Conservation (phyloP, 805 yeast species). For the Candida pseudofarinosa region DNA sequence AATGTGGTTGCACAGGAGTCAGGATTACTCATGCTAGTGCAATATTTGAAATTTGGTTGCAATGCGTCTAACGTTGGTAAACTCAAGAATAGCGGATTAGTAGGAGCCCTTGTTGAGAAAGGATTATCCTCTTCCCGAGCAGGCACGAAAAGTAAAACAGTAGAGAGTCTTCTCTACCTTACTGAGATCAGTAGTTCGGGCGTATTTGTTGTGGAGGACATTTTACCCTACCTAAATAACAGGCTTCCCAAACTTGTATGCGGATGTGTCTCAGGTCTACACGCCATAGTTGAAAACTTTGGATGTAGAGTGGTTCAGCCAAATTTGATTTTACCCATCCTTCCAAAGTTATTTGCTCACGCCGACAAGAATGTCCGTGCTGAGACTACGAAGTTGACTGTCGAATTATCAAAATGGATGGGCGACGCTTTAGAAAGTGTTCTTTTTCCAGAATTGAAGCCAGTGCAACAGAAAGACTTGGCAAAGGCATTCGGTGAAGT, state of each 20-base stretch:
- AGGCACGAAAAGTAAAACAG: conserved; percentile 64
- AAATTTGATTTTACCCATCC: conserved; percentile 47
- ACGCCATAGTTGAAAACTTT: conserved; percentile 52
- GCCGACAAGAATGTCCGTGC: conserved; percentile 84
- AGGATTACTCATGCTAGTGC: conserved; percentile 56
- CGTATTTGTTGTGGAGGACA: conserved; percentile 60
- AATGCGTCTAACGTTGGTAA: conserved; percentile 32
- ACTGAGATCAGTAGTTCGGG: conserved; percentile 62
- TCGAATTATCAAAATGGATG: conserved; percentile 70
- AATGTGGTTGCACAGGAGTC: conserved; percentile 92
- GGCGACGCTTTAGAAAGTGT: conserved; percentile 58
- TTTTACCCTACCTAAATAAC: conserved; percentile 58
- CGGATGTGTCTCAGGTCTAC: conserved; percentile 56
- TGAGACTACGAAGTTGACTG: conserved; percentile 66
- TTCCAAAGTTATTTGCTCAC: conserved; percentile 74
- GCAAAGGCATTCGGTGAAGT: conserved; percentile 60
- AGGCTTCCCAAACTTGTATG: conserved; percentile 76
- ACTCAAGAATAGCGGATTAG: conserved; percentile 38
- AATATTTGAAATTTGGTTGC: conserved; percentile 57
- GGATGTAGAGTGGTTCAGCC: conserved; percentile 65
- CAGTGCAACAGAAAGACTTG: conserved; percentile 87
- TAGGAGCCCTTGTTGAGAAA: conserved; percentile 68
- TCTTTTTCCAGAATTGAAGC: conserved; percentile 71
- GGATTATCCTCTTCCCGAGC: conserved; percentile 73
- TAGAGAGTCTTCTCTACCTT: conserved; percentile 57